Conservation (phyloP, 2,329 filamentous ascomycete species). For the Colletotrichum neosansevieriae region DNA sequence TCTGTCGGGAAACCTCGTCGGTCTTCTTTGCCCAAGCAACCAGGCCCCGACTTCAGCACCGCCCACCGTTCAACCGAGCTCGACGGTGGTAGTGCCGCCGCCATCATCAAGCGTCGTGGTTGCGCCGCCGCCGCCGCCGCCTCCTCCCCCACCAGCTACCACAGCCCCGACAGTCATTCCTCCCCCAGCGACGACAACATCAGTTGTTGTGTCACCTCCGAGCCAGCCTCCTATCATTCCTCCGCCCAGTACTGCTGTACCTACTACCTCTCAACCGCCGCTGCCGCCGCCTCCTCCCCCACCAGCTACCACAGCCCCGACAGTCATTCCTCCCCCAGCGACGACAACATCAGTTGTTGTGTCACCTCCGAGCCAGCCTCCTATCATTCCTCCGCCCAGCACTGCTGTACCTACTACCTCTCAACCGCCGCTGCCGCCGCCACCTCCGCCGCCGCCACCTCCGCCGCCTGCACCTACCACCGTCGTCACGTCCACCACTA, state of each 20-base stretch:
- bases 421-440: neutral
- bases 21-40: slow-evolving; percentile 48
- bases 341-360: slow-evolving; percentile 7
- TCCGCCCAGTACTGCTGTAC: neutral
- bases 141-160: slow-evolving; percentile 7
- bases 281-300: neutral
- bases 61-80: slow-evolving; percentile 14
- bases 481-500: neutral
- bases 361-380: slow-evolving; percentile 11
- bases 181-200: slow-evolving; percentile 1
- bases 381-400: slow-evolving; percentile 9
- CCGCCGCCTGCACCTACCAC: slow-evolving; percentile 7
- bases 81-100: slow-evolving; percentile 2
- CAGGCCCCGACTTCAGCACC: slow-evolving; percentile 10
- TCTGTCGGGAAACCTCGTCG: slow-evolving; percentile 52
- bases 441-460: neutral
- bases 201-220: slow-evolving; percentile 3
- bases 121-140: neutral
- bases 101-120: slow-evolving; percentile 16
- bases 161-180: neutral
- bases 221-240: slow-evolving; percentile 9
- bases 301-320: neutral
- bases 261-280: neutral
- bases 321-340: neutral
- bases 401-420: neutral